Evolutionary conservation across 148 eudicot genomes (phyloP).

Genomic region (Nepenthes gracilis): DNA sequence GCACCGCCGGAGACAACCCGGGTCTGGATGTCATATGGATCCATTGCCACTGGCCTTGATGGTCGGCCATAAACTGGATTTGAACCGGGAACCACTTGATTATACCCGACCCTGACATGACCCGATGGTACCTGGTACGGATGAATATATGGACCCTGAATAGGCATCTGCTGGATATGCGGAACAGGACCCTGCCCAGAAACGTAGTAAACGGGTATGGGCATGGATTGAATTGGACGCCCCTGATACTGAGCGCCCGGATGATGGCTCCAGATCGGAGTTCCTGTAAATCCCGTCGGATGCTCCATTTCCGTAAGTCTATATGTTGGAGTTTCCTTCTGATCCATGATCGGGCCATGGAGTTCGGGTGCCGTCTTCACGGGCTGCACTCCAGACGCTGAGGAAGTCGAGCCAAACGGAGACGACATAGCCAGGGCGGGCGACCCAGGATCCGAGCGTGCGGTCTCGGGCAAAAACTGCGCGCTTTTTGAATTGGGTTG

Average conservation of each 20-base stretch:
- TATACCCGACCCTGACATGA: slow-evolving; percentile 36
- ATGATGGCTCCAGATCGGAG: slow-evolving; percentile 34
- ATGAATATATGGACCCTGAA: slow-evolving; percentile 27
- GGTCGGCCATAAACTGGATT: slow-evolving; percentile 29
- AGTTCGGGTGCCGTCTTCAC: slow-evolving; percentile 46
- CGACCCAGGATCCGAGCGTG: slow-evolving; percentile 61
- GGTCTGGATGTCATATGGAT: slow-evolving; percentile 29
- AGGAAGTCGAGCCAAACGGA: slow-evolving; percentile 57
- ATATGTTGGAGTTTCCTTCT: slow-evolving; percentile 11
- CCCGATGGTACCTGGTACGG: slow-evolving; percentile 20
- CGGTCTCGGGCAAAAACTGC: slow-evolving; percentile 21
- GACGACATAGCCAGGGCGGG: slow-evolving; percentile 33
- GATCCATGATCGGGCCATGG: slow-evolving; percentile 13
- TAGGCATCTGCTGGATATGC: slow-evolving; percentile 31
- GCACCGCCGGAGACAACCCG: slow-evolving; percentile 13
- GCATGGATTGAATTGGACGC: slow-evolving; percentile 30
- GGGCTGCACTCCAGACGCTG: slow-evolving; percentile 13
- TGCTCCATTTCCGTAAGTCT: slow-evolving; percentile 6
- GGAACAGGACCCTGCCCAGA: slow-evolving; percentile 41
- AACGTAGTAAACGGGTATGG: slow-evolving; percentile 59
- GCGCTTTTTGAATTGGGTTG: slow-evolving; percentile 26
- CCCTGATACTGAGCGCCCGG: slow-evolving; percentile 24
- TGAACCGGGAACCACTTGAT: slow-evolving; percentile 24
- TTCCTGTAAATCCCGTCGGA: slow-evolving; percentile 22
- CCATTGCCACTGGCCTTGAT: slow-evolving; percentile 10